Base-by-base conservation (phyloP, 768 basidiomycete genomes). In the Mycena filopes region DNA sequence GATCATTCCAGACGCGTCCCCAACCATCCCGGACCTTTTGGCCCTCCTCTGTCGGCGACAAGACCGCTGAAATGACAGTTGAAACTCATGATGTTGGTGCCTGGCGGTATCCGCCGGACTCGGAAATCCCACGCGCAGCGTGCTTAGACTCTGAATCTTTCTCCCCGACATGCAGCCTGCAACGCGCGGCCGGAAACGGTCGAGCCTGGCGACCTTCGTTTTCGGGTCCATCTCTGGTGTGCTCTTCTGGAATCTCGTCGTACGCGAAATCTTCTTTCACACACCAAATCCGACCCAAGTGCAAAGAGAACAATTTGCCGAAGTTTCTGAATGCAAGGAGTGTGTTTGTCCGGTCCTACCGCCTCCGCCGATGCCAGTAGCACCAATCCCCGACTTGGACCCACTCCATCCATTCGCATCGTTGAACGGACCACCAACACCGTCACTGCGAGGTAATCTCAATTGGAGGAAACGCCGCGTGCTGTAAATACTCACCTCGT, bases 401-500 rank as follows among this genome's bases (percentile, higher is more conserved):
- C 36, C 36, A 36, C 36, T 36, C 36, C 38, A 38, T 40, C 45
- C 55, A 6, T 23, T 49, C n/a, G 55, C 28, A 16, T 53, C 50
- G 28, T 48, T 65, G 9, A 55, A 55, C 42, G 65, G 60, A 9
- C 60, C 50, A 1, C 59, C 60, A 13, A 41, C 60, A 4, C 13
- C 31, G 10, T 50, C 67, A 9, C 56, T 55, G 26, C 55, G 54
- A 68, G 63, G 57, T 60, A 21, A 21, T 45, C 25, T 33, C 76
- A 80, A 81, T n/a, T n/a, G n/a, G 31, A 15, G 5, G 12, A 51
- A 4, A 11, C 9, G 58, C 42, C 26, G 2, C 25, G 15, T 29
- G n/a, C 13, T 15, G 80, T 82, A 51, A 74, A 82, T 40, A 79
- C 83, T 55, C 76, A 13, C 4, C 12, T 9, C 31, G 10, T 33